Conservation (phyloP, 306 rosid genomes). For the Pueraria montana region DNA sequence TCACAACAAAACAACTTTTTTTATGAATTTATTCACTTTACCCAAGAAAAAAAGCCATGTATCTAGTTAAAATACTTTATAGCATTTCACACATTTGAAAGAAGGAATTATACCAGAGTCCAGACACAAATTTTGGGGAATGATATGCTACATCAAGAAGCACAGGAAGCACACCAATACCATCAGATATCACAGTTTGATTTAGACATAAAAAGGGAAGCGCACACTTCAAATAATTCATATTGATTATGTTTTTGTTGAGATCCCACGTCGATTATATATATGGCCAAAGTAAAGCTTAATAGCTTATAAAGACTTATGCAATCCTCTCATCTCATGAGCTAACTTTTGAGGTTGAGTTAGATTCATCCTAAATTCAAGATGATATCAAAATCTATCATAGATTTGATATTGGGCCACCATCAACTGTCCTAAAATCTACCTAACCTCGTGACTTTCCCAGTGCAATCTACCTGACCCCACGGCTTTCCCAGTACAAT, state of each 20-base stretch:
- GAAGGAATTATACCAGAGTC: conserved; percentile 21
- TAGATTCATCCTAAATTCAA: not conserved
- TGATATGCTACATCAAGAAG: conserved; percentile 32
- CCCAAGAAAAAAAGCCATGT: conserved; percentile 2
- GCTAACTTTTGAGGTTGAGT: too few species aligned
- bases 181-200: conserved; percentile 29
- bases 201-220: conserved; percentile 30
- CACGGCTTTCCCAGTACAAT: not conserved
- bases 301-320: not conserved
- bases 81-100: conserved; percentile 29
- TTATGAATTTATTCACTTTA: conserved; percentile 19
- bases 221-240: conserved; percentile 5
- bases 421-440: not conserved
- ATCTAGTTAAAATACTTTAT: conserved; percentile 20
- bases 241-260: not conserved
- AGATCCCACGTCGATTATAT: not conserved
- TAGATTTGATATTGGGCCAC: not conserved
- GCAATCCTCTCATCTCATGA: not conserved
- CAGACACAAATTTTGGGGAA: conserved; percentile 20
- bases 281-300: not conserved
- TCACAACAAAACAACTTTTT: not conserved
- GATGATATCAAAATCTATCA: not conserved
- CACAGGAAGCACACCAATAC: conserved; percentile 4
- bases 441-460: not conserved
- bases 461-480: not conserved